Percentiles rank a stretch among this genome's conserved stretches.
Conservation (phyloP, 2,329 filamentous ascomycete genomes). For the Ceratocystis diversiconidia region DNA sequence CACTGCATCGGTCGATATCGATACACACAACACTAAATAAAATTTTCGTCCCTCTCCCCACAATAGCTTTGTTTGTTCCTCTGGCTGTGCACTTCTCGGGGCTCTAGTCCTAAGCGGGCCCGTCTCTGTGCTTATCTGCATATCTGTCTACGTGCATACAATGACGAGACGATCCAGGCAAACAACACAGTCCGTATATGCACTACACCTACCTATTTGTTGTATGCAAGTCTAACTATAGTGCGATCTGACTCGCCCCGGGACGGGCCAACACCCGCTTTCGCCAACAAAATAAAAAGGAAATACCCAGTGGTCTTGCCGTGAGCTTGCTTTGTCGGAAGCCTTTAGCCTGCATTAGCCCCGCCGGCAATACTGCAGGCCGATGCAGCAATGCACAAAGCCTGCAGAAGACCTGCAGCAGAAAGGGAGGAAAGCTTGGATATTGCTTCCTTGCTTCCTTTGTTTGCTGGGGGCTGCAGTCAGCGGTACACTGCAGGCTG, state of each 20-base stretch:
- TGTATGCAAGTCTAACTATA: too few species aligned
- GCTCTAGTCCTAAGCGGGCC: background rate
- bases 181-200: background rate
- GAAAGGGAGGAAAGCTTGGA: background rate
- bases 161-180: too few species aligned
- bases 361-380: background rate
- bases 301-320: background rate
- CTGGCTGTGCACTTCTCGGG: background rate
- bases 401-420: background rate
- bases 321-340: background rate
- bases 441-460: background rate
- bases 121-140: background rate
- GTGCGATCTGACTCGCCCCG: too few species aligned
- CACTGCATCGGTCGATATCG: background rate
- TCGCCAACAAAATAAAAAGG: background rate
- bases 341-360: background rate
- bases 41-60: background rate
- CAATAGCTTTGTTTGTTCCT: background rate
- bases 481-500: conserved; percentile 1
- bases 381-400: background rate
- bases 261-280: background rate
- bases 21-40: background rate
- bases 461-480: background rate
- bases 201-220: background rate
- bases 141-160: background rate